phyloP scores from a whole-genome alignment of 2,329 filamentous ascomycete genomes.

The Stachybotrys chartarum region DNA sequence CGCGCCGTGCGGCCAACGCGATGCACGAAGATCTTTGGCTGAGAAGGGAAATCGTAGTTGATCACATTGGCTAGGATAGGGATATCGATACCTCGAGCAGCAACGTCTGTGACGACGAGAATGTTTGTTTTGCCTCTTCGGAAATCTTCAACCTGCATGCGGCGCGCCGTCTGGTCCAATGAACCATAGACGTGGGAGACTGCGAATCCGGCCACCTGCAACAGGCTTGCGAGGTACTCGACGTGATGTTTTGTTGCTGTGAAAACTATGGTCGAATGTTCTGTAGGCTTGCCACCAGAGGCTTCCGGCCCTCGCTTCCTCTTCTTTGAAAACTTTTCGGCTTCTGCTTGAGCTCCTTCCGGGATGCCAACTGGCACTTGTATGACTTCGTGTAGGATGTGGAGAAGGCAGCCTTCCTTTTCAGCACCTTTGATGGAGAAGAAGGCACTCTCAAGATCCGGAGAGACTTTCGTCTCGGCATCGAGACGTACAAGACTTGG shows the following conservation, averaged over 20 bases:
- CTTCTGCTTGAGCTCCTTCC: conserved; percentile 40
- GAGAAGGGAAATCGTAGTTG: conserved; percentile 96
- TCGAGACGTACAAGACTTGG: conserved; percentile 86
- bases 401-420: conserved; percentile 86
- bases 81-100: conserved; percentile 95
- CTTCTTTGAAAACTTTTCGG: conserved; percentile 53
- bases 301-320: conserved; percentile 57
- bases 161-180: conserved; percentile 86
- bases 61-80: conserved; percentile 93
- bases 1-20: conserved; percentile 92
- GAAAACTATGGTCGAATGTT: conserved; percentile 92
- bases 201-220: conserved; percentile 75
- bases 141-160: conserved; percentile 88
- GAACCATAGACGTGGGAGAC: conserved; percentile 94
- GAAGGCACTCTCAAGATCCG: conserved; percentile 91
- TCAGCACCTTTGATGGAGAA: conserved; percentile 89
- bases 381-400: conserved; percentile 86
- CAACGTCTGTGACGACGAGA: conserved; percentile 92
- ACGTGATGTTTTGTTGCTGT: conserved; percentile 95
- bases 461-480: conserved; percentile 91
- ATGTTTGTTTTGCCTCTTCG: conserved; percentile 79
- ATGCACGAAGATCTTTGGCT: conserved; percentile 95
- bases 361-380: conserved; percentile 71
- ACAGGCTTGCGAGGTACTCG: conserved; percentile 78
- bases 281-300: conserved; percentile 60